These are phyloP conservation scores for Chrysosporium queenslandicum DNA, from an alignment of 2,329 filamentous ascomycete genomes.

Conservation along the genomic window DNA sequence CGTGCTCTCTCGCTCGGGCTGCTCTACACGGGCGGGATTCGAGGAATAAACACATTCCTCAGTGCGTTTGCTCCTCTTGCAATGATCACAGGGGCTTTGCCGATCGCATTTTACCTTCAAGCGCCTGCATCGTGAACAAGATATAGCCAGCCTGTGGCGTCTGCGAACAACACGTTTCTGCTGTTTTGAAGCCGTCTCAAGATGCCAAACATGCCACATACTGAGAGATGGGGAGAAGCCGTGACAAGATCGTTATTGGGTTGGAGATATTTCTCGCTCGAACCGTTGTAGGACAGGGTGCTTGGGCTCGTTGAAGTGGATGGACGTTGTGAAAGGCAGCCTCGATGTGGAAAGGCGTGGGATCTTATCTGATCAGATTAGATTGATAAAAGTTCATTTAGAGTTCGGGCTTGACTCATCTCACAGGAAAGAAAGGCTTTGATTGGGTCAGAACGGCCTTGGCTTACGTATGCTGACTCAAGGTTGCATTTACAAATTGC, in stretches of 20 bases:
- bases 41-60: constrained; percentile 11
- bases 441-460: background rate
- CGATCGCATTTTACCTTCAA: constrained; percentile 15
- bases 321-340: background rate
- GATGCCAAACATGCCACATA: constrained; percentile 12
- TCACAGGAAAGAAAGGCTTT: background rate
- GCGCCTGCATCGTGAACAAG: constrained; percentile 14
- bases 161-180: constrained; percentile 10
- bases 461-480: background rate
- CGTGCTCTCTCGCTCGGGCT: background rate
- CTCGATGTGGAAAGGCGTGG: background rate
- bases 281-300: too few relatives aligned
- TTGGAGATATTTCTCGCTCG: too few relatives aligned
- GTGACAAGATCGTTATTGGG: too few relatives aligned
- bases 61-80: constrained; percentile 7
- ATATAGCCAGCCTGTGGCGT: constrained; percentile 9
- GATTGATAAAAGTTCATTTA: constrained; percentile 1
- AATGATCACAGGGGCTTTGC: constrained; percentile 11
- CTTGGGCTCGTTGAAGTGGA: too few relatives aligned
- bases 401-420: background rate
- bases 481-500: too few relatives aligned
- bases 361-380: constrained; percentile 13
- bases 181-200: constrained; percentile 6
- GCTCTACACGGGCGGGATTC: background rate
- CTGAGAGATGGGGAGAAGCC: background rate